Conservation (phyloP, 208 protist genomes). For the Trypanosomatidae sp. region DNA sequence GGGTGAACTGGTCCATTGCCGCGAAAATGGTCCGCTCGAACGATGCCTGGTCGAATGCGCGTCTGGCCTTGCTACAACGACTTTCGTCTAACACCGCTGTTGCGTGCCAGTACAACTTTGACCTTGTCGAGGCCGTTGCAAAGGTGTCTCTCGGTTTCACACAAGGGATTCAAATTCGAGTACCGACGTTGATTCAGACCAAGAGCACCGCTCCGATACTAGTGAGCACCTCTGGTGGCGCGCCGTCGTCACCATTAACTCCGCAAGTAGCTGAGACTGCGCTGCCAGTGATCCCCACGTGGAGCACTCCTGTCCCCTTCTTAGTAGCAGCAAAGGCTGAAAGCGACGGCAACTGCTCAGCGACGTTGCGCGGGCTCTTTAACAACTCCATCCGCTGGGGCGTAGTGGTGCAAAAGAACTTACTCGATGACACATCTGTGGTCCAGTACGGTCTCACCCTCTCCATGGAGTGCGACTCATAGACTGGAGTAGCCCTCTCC, state of each 20-base stretch:
- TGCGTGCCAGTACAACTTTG: conserved; percentile 75
- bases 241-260: not conserved
- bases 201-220: conserved; percentile 1
- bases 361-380: conserved; percentile 72
- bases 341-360: conserved; percentile 58
- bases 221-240: conserved; percentile 1
- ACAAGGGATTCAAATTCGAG: conserved; percentile 69
- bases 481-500: not conserved
- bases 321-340: conserved; percentile 73
- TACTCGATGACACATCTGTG: conserved; percentile 32
- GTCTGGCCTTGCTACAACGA: conserved; percentile 69
- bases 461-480: conserved; percentile 57
- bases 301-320: conserved; percentile 49
- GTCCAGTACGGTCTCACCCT: conserved; percentile 62
- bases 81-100: conserved; percentile 63
- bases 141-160: conserved; percentile 73
- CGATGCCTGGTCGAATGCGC: conserved; percentile 67
- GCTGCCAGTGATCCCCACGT: conserved; percentile 1
- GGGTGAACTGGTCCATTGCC: conserved; percentile 78
- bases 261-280: not conserved
- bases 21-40: conserved; percentile 73
- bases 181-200: conserved; percentile 41
- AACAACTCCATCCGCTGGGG: conserved; percentile 75
- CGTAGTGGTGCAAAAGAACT: conserved; percentile 57
- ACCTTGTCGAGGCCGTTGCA: conserved; percentile 45